A percentile compares a stretch with the other conserved stretches of the same genome.
These are phyloP conservation scores for Thozetella sp. DNA, from an alignment of 495 filamentous ascomycete species.

Conservation along the genomic window DNA sequence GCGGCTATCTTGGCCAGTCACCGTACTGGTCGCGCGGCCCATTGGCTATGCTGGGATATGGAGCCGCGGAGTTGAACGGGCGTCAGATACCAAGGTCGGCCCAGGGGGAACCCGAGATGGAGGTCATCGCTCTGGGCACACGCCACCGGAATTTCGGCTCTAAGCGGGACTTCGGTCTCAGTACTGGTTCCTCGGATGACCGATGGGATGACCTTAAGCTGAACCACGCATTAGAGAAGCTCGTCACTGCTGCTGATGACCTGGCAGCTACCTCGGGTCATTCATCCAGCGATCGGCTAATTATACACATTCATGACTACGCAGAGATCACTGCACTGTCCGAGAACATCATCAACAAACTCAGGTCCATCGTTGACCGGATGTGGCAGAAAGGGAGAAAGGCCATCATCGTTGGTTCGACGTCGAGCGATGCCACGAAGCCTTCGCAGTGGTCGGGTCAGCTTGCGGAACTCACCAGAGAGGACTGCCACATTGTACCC, in stretches of 20 bases:
- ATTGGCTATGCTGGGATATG: slow-evolving; percentile 66
- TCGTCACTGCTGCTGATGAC: slow-evolving; percentile 30
- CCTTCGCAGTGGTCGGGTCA: slow-evolving; percentile 28
- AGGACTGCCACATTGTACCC: slow-evolving; percentile 26
- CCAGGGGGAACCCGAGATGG: slow-evolving; percentile 16
- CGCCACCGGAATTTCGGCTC: slow-evolving; percentile 20
- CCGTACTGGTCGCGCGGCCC: slow-evolving; percentile 37
- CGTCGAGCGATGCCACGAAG: slow-evolving; percentile 36
- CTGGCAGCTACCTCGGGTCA: slow-evolving; percentile 5
- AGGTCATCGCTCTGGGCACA: slow-evolving; percentile 18
- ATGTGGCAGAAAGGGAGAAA: slow-evolving; percentile 68
- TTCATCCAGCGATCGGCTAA: slow-evolving; percentile 34
- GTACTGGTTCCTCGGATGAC: slow-evolving; percentile 16
- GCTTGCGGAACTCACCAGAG: slow-evolving; percentile 27
- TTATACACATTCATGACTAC: slow-evolving; percentile 83
- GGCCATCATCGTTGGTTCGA: slow-evolving; percentile 75
- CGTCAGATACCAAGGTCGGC: slow-evolving; percentile 15
- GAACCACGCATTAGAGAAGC: slow-evolving; percentile 34
- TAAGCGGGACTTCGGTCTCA: slow-evolving; percentile 3
- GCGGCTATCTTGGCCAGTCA: slow-evolving; percentile 71
- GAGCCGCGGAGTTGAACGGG: slow-evolving; percentile 47
- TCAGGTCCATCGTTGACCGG: slow-evolving; percentile 72
- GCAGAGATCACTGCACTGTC: slow-evolving; percentile 67
- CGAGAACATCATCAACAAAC: slow-evolving; percentile 61
- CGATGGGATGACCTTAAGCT: slow-evolving; percentile 46